These are phyloP conservation scores for Trichophyton schoenleinii DNA, from an alignment of 2,329 filamentous ascomycete genomes.

Conservation along the genomic window DNA sequence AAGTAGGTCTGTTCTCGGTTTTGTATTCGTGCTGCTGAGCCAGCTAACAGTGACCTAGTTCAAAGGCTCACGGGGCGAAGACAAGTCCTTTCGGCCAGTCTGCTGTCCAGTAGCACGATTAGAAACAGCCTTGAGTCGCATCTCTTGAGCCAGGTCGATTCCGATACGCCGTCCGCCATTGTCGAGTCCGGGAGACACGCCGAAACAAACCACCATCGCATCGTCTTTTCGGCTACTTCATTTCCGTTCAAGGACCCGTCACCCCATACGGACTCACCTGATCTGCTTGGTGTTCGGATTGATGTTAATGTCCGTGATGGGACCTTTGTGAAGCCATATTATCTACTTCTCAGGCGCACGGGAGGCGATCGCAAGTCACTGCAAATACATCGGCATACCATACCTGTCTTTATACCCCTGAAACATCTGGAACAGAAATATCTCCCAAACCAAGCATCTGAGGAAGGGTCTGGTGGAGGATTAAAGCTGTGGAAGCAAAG, in stretches of 20 bases:
- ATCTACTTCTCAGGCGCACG: conserved; percentile 26
- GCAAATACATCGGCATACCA: conserved; percentile 32
- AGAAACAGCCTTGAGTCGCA: conserved; percentile 21
- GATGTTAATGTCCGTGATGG: conserved; percentile 31
- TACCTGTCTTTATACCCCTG: conserved; percentile 34
- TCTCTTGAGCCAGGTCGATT: conserved; percentile 8
- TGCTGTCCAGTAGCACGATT: conserved; percentile 29
- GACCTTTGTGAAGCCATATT: conserved; percentile 32
- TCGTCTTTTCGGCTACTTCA: conserved; percentile 34
- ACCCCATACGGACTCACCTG: conserved; percentile 19
- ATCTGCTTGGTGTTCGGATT: conserved; percentile 31
- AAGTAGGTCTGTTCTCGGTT: conserved; percentile 21
- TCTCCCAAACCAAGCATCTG: conserved; percentile 18
- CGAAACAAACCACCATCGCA: conserved; percentile 31
- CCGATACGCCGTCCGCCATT: conserved; percentile 24
- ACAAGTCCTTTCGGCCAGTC: conserved; percentile 29
- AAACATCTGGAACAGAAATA: conserved; percentile 27
- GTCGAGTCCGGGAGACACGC: conserved; percentile 22
- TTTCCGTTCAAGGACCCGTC: conserved; percentile 37
- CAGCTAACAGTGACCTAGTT: conserved; percentile 21
- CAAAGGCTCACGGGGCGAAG: conserved; percentile 27
- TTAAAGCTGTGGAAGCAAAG: conserved; percentile 15
- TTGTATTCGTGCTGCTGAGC: neutral
- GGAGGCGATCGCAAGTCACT: conserved; percentile 17
- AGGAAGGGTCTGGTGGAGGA: conserved; percentile 10